Evolutionary conservation across 2,329 filamentous ascomycete genomes (phyloP).

Genomic region (Immersiporthe knoxdaviesiana): DNA sequence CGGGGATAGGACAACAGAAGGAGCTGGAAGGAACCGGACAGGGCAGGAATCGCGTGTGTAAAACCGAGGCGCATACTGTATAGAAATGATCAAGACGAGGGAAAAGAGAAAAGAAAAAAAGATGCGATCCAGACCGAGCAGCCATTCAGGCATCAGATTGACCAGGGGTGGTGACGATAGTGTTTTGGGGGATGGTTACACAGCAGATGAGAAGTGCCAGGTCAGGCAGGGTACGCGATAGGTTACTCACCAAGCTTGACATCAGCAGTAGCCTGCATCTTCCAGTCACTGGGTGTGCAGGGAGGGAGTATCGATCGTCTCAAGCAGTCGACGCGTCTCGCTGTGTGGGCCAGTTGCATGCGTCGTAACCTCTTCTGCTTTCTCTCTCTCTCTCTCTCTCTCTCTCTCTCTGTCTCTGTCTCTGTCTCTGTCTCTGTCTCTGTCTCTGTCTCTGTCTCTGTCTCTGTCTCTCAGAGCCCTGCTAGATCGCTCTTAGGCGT

Average conservation of each 20-base stretch:
- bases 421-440: too few relatives aligned
- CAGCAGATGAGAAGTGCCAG: neutral
- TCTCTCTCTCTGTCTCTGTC: too few relatives aligned
- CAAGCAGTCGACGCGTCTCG: neutral
- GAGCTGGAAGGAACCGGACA: constrained; percentile 12
- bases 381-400: too few relatives aligned
- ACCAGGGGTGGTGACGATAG: neutral
- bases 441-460: too few relatives aligned
- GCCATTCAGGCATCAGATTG: neutral
- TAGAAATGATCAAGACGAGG: neutral
- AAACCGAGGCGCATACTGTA: neutral
- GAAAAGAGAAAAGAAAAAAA: neutral
- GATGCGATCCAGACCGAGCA: constrained; percentile 6
- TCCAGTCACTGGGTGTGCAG: constrained; percentile 16
- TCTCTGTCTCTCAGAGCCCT: neutral
- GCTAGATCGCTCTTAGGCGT: neutral
- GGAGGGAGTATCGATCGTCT: too few relatives aligned
- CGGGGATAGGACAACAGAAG: constrained; percentile 9
- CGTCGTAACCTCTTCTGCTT: too few relatives aligned
- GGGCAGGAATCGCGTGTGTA: neutral
- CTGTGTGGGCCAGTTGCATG: neutral
- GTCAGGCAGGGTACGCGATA: constrained; percentile 6
- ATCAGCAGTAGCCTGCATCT: constrained; percentile 30
- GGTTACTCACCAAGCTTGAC: constrained; percentile 28
- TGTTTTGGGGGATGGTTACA: neutral